These are phyloP conservation scores for Xylariaceae sp. DNA, from an alignment of 2,329 filamentous ascomycete species.

Conservation along the genomic window DNA sequence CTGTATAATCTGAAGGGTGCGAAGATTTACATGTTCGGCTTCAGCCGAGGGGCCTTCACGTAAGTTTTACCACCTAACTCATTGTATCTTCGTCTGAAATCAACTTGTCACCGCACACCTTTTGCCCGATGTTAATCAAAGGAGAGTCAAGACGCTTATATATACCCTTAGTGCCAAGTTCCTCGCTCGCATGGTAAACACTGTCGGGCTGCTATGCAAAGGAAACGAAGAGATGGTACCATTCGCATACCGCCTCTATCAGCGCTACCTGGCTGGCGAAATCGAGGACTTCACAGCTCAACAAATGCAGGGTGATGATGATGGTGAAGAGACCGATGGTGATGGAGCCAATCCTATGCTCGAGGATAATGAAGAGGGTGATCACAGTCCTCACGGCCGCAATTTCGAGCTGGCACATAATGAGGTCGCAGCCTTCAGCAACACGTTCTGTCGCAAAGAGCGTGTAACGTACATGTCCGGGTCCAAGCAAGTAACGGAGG, in stretches of 20 bases:
- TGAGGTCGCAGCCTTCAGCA: slow-evolving; percentile 53
- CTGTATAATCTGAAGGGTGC: slow-evolving; percentile 45
- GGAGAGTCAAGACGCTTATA: background rate
- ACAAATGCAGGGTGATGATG: slow-evolving; percentile 23
- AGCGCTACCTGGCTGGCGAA: slow-evolving; percentile 50
- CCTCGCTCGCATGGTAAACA: slow-evolving; percentile 58
- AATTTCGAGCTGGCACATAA: slow-evolving; percentile 45
- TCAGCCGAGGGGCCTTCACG: slow-evolving; percentile 59
- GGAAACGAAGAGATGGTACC: slow-evolving; percentile 62
- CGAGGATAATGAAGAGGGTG: slow-evolving; percentile 22
- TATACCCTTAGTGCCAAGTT: slow-evolving; percentile 49
- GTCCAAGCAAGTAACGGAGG: slow-evolving; percentile 5
- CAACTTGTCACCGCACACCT: background rate
- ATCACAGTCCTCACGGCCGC: slow-evolving; percentile 35
- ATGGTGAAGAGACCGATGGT: slow-evolving; percentile 4
- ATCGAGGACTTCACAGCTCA: slow-evolving; percentile 42
- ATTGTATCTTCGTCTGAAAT: background rate
- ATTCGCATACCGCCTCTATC: slow-evolving; percentile 55
- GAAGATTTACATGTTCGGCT: slow-evolving; percentile 62
- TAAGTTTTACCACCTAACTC: slow-evolving; percentile 7
- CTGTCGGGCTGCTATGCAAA: slow-evolving; percentile 56
- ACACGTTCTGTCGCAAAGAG: slow-evolving; percentile 55
- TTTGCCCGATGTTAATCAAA: background rate
- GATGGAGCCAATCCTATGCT: slow-evolving; percentile 21
- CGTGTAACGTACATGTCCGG: slow-evolving; percentile 13